Evolutionary conservation across 352 stramenopile genomes (phyloP).

Genomic region (Thraustochytrium striatum): DNA sequence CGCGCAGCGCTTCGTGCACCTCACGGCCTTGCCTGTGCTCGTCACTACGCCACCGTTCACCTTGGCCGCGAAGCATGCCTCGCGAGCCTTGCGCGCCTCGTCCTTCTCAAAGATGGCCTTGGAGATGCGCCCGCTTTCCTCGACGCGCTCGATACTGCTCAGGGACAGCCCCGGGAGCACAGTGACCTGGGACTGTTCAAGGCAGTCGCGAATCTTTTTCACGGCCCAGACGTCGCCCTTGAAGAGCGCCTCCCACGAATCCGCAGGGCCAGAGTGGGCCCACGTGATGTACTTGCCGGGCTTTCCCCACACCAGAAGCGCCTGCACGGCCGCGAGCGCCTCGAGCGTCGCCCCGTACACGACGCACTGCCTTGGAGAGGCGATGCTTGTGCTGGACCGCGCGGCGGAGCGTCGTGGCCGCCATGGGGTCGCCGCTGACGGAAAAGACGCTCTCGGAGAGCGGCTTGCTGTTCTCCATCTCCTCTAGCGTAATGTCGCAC

Average conservation of each 20-base stretch:
- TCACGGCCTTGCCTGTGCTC: background rate
- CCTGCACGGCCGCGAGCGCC: conserved; percentile 48
- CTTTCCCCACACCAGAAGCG: conserved; percentile 51
- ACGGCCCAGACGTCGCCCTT: background rate
- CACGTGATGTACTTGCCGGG: conserved; percentile 50
- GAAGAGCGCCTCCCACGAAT: background rate
- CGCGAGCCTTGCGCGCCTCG: background rate
- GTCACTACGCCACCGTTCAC: background rate
- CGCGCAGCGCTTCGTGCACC: background rate
- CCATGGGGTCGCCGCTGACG: background rate
- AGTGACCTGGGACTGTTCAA: background rate
- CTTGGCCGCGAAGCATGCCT: background rate
- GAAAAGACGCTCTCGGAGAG: conserved; percentile 25
- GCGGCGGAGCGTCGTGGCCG: background rate
- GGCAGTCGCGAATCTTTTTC: background rate
- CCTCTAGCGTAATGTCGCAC: conserved; percentile 54
- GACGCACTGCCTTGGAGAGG: conserved; percentile 40
- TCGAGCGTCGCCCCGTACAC: conserved; percentile 55
- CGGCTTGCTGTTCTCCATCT: background rate
- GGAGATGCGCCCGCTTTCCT: background rate
- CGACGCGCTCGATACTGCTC: background rate
- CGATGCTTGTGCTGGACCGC: background rate
- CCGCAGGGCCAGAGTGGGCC: conserved; percentile 15
- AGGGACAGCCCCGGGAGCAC: background rate
- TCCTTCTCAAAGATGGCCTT: background rate